Percentiles rank a stretch among this genome's conserved stretches.
These are phyloP conservation scores for Salicornia ramosissima DNA, from an alignment of 148 eudicot species.

Conservation along the genomic window DNA sequence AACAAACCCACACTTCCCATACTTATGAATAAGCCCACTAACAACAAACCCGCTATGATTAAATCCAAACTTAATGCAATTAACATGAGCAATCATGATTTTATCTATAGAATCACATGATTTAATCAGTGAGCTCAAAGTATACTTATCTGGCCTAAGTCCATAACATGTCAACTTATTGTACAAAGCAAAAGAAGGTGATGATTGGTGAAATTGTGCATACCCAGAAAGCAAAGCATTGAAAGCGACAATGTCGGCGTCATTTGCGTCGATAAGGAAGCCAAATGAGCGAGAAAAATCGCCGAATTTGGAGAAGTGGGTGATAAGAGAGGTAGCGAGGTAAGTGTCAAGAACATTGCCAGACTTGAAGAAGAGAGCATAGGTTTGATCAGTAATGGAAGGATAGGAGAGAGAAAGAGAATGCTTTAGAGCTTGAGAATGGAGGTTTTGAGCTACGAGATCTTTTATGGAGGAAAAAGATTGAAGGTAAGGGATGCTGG, in stretches of 20 bases:
- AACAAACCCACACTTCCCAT: constrained; percentile 40
- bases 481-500: constrained; percentile 2
- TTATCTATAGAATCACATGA: constrained; percentile 34
- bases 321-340: constrained; percentile 48
- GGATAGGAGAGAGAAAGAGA: constrained; percentile 32
- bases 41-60: constrained; percentile 36
- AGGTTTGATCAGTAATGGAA: constrained; percentile 34
- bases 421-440: constrained; percentile 46
- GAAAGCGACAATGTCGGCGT: constrained; percentile 40
- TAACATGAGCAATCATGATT: constrained; percentile 39
- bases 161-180: constrained; percentile 28
- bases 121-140: constrained; percentile 44
- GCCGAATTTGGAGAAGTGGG: constrained; percentile 47
- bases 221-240: constrained; percentile 51
- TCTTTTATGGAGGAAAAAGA: constrained; percentile 20
- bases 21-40: constrained; percentile 55
- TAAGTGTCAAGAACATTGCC: constrained; percentile 40
- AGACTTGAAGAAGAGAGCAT: constrained; percentile 43
- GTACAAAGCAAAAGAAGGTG: constrained; percentile 31
- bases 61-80: constrained; percentile 50
- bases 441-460: constrained; percentile 35
- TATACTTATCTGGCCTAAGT: constrained; percentile 46
- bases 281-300: constrained; percentile 40
- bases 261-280: constrained; percentile 32
- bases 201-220: constrained; percentile 31